Evolutionary conservation across 768 basidiomycete genomes (phyloP), one percentile per base, ranked within the genome.

Genomic region (Suillus variegatus): DNA sequence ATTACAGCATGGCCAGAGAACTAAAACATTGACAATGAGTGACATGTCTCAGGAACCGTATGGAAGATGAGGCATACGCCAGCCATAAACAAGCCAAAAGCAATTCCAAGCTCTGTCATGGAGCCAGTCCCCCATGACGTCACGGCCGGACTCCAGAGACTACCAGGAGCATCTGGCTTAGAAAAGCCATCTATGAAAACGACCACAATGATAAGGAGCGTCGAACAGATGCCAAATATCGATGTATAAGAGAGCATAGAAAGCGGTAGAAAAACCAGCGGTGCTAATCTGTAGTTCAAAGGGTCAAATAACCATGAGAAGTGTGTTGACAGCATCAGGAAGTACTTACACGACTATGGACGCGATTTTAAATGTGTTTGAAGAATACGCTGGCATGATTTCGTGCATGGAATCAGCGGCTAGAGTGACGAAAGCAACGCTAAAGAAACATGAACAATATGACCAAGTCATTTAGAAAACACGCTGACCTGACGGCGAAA

Each of bases 1-100:
- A 99, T 90, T 36, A 96, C 91, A 16, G 94, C 90, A 73, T 99
- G 97, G 2, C 95, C 95, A 3, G 94, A 88, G 71, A 97, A 96
- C 88, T 94, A 69, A 43, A 20, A 35, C 25, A 28, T 25, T 3
- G 12, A 35, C 28, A 52, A 54, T 22, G 43, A 56, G 28, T 43
- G 58, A 58, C 8, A 65, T 40, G 1, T 20, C 18, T 22, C 28
- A 12, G 25, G 14, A 61, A 41, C n/a, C 20, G 12, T 12, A 60
- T 58, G 6, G 25, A 68, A 41, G 28, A 55, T 28, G 32, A 60
- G 25, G 73, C 86, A 72, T 73, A 94, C 93, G 16, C 95, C 94
- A 9, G 93, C 92, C 88, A 99, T 94, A 72, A 98, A 88, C 67
- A 99, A 80, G 2, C 96, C 96, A 69, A 95, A 91, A 18, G 92